Conservation (phyloP, 495 filamentous ascomycete genomes). For the Hamigera avellanea region DNA sequence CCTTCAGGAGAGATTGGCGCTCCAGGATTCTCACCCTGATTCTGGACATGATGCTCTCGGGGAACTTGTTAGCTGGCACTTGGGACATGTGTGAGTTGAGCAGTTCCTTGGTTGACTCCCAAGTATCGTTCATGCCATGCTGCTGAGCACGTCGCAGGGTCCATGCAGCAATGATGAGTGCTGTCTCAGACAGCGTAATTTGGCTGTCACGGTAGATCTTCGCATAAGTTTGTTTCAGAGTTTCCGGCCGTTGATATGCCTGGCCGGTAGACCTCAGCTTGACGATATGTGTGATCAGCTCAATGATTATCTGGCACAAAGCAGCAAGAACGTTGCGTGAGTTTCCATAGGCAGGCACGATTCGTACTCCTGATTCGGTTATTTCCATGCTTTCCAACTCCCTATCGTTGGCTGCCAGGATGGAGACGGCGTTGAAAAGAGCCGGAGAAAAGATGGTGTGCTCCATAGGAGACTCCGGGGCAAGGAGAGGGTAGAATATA, state of each 20-base stretch:
- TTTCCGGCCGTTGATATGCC: constrained; percentile 16
- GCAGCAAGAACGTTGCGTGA: constrained; percentile 26
- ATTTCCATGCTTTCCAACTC: constrained; percentile 28
- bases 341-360: constrained; percentile 22
- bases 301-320: constrained; percentile 30
- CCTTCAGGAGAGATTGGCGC: constrained; percentile 21
- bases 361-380: constrained; percentile 19
- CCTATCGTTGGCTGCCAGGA: constrained; percentile 30
- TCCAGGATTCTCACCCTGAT: constrained; percentile 26
- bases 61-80: constrained; percentile 20
- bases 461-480: constrained; percentile 24
- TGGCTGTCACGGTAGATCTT: constrained; percentile 34
- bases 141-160: constrained; percentile 22
- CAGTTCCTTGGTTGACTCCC: constrained; percentile 23
- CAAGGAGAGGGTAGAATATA: constrained; percentile 29
- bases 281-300: constrained; percentile 30
- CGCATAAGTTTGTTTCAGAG: constrained; percentile 29
- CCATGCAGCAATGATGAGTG: constrained; percentile 30
- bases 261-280: constrained; percentile 18
- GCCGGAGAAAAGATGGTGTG: constrained; percentile 34
- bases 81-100: constrained; percentile 20
- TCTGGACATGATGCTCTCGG: constrained; percentile 16
- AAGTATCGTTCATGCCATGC: constrained; percentile 15
- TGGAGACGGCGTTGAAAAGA: constrained; percentile 28
- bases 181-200: constrained; percentile 27